These are phyloP conservation scores for Ophiobolus disseminans DNA, from an alignment of 2,329 filamentous ascomycete genomes.

Conservation along the genomic window DNA sequence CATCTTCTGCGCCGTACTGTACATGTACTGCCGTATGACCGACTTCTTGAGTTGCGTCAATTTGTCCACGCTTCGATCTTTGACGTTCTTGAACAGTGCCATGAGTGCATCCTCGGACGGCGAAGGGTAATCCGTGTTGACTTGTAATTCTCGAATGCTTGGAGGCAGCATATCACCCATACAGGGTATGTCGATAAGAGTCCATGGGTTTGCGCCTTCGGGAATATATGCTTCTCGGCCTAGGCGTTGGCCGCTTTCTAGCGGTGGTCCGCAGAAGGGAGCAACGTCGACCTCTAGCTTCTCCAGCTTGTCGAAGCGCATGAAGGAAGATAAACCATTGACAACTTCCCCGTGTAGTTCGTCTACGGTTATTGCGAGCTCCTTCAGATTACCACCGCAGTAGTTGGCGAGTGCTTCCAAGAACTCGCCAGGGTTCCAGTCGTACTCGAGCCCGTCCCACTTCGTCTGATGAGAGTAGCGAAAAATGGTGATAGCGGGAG, in stretches of 20 bases:
- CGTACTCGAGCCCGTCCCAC: slow-evolving; percentile 38
- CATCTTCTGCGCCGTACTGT: slow-evolving; percentile 20
- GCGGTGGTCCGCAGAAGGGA: slow-evolving; percentile 42
- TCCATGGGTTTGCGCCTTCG: slow-evolving; percentile 30
- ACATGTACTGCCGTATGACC: slow-evolving; percentile 37
- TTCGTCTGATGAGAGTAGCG: slow-evolving; percentile 46
- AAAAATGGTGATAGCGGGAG: slow-evolving; percentile 35
- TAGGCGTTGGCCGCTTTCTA: slow-evolving; percentile 42
- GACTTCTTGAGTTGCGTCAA: slow-evolving; percentile 24
- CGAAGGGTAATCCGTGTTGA: slow-evolving; percentile 39
- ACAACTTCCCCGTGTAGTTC: slow-evolving; percentile 38
- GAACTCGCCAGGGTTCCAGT: slow-evolving; percentile 46
- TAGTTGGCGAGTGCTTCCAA: slow-evolving; percentile 32
- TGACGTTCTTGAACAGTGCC: slow-evolving; percentile 41
- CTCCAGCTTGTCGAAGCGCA: slow-evolving; percentile 30
- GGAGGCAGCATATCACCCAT: slow-evolving; percentile 44
- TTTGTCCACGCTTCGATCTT: slow-evolving; percentile 25
- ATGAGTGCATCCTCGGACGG: slow-evolving; percentile 29
- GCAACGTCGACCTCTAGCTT: slow-evolving; percentile 40
- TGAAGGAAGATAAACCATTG: slow-evolving; percentile 42
- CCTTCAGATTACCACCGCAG: slow-evolving; percentile 30
- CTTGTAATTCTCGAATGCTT: slow-evolving; percentile 35
- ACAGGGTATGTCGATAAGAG: slow-evolving; percentile 41
- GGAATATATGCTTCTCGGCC: slow-evolving; percentile 28
- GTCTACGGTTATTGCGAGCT: slow-evolving; percentile 44